Percentiles rank a stretch among this genome's conserved stretches.
These are phyloP conservation scores for Gracilaria gracilis DNA, from an alignment of 23 red algal species.

Conservation along the genomic window DNA sequence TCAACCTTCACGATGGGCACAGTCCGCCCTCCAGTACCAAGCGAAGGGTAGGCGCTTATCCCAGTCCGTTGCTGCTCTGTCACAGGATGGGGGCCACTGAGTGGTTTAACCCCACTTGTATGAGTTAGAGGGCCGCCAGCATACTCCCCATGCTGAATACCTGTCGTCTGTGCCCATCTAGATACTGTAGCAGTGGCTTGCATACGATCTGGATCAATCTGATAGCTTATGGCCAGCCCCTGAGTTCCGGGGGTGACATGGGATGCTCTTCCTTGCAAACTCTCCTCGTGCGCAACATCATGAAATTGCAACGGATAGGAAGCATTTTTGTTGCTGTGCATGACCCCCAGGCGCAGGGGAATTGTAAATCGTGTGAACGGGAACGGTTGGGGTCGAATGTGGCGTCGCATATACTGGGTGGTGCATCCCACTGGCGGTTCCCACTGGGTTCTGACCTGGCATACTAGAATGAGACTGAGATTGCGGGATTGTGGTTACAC, in stretches of 20 bases:
- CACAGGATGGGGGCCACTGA: background rate
- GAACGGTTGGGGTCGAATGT: background rate
- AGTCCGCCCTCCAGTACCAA: background rate
- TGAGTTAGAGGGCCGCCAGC: background rate
- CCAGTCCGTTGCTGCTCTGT: background rate
- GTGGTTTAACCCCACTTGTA: background rate
- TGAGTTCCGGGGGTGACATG: background rate
- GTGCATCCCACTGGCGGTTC: background rate
- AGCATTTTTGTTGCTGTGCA: background rate
- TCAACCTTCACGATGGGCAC: conserved; percentile 21
- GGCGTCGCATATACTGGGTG: background rate
- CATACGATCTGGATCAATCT: conserved; percentile 26
- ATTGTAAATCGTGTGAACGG: background rate
- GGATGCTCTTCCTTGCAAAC: background rate
- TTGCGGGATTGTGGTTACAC: background rate
- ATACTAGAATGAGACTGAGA: background rate
- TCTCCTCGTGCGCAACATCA: background rate
- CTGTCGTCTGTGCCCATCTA: conserved; percentile 22
- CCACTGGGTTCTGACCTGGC: background rate
- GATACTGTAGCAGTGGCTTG: conserved; percentile 4
- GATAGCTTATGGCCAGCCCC: background rate
- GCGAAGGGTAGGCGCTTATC: background rate
- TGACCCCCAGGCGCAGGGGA: background rate
- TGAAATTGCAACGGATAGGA: conserved; percentile 32
- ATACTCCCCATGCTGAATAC: conserved; percentile 15